Base-by-base conservation (phyloP, 306 rosid genomes). In the Sesbania bispinosa region DNA sequence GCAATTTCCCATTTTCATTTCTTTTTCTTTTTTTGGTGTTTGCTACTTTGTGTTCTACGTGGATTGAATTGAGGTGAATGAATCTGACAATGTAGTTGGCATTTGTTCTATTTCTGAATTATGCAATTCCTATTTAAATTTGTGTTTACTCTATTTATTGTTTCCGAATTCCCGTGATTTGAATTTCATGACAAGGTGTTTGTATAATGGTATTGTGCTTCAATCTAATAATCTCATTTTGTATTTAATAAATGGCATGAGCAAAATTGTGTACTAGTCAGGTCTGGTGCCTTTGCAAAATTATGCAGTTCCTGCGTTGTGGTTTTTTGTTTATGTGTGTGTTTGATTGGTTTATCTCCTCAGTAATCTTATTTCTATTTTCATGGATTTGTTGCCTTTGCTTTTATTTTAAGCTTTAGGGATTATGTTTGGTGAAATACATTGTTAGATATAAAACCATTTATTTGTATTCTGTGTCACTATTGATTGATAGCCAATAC, bases 41-140 rank as follows among this genome's bases (percentile, higher is more conserved):
- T n/a, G n/a, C n/a, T n/a, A n/a, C n/a, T 66, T 65, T 9, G 18
- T 26, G 1, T 53, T n/a, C 26, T 42, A 41, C 43, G 53, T 64
- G 29, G 19, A 6, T 65, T 65, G 33, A 19, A n/a, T 23, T 59
- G 26, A 13, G 78, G 57, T 67, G 69, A 60, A 66, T 38, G 58
- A 62, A 36, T 67, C 19, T 2, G 7, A 16, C 79, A 73, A 63
- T 82, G 81, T 48, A 33, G 26, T 29, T 57, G 11, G 7, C 36
- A 7, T 45, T 51, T 43, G 8, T 41, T 41, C 6, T 71, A 57
- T 16, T 57, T 48, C 39, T 26, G 13, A 42, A 51, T 68, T 14
- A 0, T 38, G n/a, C 0, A 16, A 60, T 35, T 67, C 27, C 3
- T 67, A 8, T 33, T 30, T 68, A 39, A 50, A 62, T 55, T 67